Conservation (phyloP, 1,284 basidiomycete species). For the Pseudozyma pruni region DNA sequence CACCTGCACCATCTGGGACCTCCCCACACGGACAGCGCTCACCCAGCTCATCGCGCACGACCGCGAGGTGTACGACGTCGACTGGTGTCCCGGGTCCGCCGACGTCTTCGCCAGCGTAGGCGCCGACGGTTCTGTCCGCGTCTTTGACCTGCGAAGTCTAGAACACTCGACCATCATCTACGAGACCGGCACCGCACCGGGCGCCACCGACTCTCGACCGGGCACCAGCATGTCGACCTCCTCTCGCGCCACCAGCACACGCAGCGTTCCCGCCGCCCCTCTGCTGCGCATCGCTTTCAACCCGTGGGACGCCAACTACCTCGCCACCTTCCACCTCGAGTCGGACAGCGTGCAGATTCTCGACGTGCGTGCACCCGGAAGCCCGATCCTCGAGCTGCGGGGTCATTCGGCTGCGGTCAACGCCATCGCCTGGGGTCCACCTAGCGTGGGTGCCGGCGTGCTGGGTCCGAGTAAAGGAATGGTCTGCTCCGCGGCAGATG, state of each 20-base stretch:
- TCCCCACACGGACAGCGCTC: constrained; percentile 92
- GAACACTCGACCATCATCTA: constrained; percentile 99
- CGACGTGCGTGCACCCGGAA: constrained; percentile 66
- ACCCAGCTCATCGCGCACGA: constrained; percentile 92
- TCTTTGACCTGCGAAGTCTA: constrained; percentile 93
- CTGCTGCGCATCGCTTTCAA: constrained; percentile 67
- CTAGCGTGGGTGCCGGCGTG: constrained; percentile 48
- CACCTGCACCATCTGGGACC: constrained; percentile 78
- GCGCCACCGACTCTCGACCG: constrained; percentile 47
- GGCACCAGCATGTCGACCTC: constrained; percentile 51
- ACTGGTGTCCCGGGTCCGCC: constrained; percentile 96
- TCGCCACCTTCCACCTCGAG: constrained; percentile 67
- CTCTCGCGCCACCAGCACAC: constrained; percentile 34
- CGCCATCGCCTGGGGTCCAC: constrained; percentile 66
- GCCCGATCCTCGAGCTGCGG: constrained; percentile 64
- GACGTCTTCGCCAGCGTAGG: constrained; percentile 99
- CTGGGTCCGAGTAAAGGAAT: constrained; percentile 65
- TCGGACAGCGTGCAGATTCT: constrained; percentile 66
- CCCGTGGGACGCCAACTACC: constrained; percentile 67
- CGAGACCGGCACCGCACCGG: constrained; percentile 71
- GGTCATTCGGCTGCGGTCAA: constrained; percentile 65
- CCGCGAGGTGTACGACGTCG: constrained; percentile 95
- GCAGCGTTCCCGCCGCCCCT: constrained; percentile 48
- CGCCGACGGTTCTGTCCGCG: constrained; percentile 93
- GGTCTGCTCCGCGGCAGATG: constrained; percentile 66